phyloP scores from a whole-genome alignment of 768 basidiomycete genomes.

The Trametes villosa region DNA sequence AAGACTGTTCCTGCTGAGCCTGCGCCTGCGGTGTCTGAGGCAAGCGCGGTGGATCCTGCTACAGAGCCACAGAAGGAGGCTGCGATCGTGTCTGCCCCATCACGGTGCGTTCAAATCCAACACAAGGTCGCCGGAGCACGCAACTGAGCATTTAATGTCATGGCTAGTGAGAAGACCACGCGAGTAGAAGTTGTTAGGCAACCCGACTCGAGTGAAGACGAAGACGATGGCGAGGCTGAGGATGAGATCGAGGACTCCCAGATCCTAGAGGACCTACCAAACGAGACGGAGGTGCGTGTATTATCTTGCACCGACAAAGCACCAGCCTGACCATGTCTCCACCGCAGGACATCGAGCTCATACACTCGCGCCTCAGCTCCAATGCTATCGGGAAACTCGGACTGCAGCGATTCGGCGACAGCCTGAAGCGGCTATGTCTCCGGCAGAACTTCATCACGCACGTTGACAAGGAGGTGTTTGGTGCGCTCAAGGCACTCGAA shows the following conservation, averaged over 20 bases:
- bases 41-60: background rate
- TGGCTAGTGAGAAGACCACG: conserved; percentile 28
- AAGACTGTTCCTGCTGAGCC: background rate
- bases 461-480: conserved; percentile 76
- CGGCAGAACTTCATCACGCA: conserved; percentile 82
- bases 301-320: background rate
- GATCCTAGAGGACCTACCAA: conserved; percentile 72
- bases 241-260: conserved; percentile 52
- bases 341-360: conserved; percentile 80
- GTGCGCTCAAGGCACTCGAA: conserved; percentile 67
- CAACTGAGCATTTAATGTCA: background rate
- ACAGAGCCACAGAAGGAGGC: background rate
- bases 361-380: conserved; percentile 77
- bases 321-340: background rate
- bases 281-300: conserved; percentile 75
- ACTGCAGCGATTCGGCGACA: conserved; percentile 69
- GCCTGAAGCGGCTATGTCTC: conserved; percentile 77
- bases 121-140: background rate
- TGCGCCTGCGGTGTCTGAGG: background rate
- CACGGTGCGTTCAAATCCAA: background rate
- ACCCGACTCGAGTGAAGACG: conserved; percentile 49
- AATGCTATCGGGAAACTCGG: conserved; percentile 57
- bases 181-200: conserved; percentile 39
- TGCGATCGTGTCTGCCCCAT: background rate
- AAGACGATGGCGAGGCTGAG: conserved; percentile 49